Evolutionary conservation across 202 grass and related monocot genomes (phyloP).

Genomic region (Alloteropsis angusta): DNA sequence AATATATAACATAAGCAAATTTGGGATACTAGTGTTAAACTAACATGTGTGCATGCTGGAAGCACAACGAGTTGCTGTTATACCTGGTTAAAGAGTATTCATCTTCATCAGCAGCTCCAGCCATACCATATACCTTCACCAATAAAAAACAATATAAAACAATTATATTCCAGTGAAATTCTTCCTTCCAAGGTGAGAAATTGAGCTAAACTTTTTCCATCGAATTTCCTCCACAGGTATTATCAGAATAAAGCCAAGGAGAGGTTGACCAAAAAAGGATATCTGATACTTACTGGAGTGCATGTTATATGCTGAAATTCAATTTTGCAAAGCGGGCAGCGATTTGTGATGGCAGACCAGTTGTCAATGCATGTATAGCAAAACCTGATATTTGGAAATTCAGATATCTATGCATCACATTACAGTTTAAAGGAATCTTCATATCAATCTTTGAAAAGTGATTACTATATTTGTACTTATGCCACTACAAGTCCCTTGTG

Average conservation of each 20-base stretch:
- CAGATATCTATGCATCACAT: conserved; percentile 13
- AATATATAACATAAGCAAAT: conserved; percentile 3
- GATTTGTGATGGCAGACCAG: conserved; percentile 88
- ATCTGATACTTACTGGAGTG: conserved; percentile 54
- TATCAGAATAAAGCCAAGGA: background rate
- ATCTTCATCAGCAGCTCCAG: conserved; percentile 41
- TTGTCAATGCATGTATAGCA: conserved; percentile 97
- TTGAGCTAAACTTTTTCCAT: conserved; percentile 12
- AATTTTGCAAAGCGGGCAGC: conserved; percentile 80
- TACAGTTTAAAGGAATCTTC: conserved; percentile 17
- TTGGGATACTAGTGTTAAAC: background rate
- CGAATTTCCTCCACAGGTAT: background rate
- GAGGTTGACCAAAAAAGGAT: conserved; percentile 15
- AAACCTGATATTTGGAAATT: conserved; percentile 57
- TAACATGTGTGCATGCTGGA: conserved; percentile 8
- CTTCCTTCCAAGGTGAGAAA: background rate
- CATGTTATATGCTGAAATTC: conserved; percentile 76
- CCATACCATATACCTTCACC: conserved; percentile 64
- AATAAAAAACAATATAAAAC: conserved; percentile 24
- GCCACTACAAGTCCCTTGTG: background rate
- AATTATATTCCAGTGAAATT: conserved; percentile 18
- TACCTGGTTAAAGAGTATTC: conserved; percentile 72
- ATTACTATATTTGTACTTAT: conserved; percentile 4
- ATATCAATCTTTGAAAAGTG: background rate
- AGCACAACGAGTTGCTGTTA: background rate